Percentiles rank a stretch among this genome's conserved stretches.
Conservation (phyloP, 768 basidiomycete species). For the Rhodotorula babjevae region DNA sequence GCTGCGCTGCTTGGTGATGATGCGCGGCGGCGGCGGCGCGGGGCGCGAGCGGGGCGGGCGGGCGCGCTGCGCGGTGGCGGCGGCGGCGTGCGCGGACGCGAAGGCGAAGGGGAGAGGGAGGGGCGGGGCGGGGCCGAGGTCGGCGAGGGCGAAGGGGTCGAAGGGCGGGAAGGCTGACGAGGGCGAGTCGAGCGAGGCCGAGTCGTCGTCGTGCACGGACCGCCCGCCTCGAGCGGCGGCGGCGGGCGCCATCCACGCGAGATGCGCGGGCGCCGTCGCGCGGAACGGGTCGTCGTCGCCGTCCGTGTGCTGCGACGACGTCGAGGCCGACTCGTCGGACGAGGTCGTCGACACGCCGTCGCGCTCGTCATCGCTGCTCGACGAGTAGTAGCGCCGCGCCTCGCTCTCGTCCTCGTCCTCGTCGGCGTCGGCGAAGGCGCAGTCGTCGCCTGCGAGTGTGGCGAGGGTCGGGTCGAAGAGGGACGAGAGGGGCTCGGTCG, state of each 20-base stretch:
- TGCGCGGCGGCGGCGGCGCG: not conserved
- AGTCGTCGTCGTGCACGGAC: not conserved
- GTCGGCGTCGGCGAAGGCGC: too few relatives aligned
- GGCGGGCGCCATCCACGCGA: not conserved
- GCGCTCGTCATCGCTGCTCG: not conserved
- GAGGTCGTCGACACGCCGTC: not conserved
- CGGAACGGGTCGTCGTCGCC: conserved; percentile 1
- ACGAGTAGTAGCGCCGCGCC: not conserved
- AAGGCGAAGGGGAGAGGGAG: not conserved
- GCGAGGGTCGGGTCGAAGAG: too few relatives aligned
- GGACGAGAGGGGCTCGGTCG: not conserved
- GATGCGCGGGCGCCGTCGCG: not conserved
- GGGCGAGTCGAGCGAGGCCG: not conserved
- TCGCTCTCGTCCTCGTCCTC: not conserved
- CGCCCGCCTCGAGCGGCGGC: too few relatives aligned
- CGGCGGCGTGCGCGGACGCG: not conserved
- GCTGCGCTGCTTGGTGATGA: conserved; percentile 8
- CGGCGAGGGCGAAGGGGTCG: conserved; percentile 4
- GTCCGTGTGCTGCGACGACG: not conserved
- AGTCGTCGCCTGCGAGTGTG: not conserved
- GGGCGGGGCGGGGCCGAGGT: not conserved
- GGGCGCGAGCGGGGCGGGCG: too few relatives aligned
- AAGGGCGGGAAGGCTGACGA: not conserved
- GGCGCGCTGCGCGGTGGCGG: not conserved
- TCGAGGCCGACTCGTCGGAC: not conserved